Conservation (phyloP, 192 early-diverging fungal species). For the Polychytrium aggregatum region DNA sequence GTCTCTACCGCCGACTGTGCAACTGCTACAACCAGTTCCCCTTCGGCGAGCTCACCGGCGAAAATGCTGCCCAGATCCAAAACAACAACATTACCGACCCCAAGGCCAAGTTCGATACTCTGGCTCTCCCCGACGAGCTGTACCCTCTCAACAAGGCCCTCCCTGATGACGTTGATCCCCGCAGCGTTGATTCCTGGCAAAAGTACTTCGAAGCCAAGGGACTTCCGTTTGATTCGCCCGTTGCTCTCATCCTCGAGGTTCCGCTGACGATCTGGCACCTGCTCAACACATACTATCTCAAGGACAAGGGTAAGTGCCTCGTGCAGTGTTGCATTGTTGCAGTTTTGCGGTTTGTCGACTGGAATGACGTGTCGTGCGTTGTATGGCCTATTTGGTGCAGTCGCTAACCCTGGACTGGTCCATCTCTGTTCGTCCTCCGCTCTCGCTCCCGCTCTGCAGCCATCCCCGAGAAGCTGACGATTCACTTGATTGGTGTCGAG, state of each 20-base stretch:
- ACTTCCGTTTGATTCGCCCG: conserved; percentile 25
- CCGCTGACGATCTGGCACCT: conserved; percentile 38
- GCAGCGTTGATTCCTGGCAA: conserved; percentile 30
- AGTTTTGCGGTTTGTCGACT: conserved; percentile 1
- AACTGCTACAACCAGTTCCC: conserved; percentile 29
- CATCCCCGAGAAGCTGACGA: conserved; percentile 24
- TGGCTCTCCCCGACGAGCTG: conserved; percentile 30
- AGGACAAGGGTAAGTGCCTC: conserved; percentile 7
- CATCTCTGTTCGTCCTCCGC: background rate
- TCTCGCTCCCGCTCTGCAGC: background rate
- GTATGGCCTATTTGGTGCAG: too few relatives aligned
- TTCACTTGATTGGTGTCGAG: conserved; percentile 32
- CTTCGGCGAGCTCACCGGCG: conserved; percentile 31
- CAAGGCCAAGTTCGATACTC: conserved; percentile 22
- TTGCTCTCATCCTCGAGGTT: conserved; percentile 36
- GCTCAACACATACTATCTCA: conserved; percentile 31
- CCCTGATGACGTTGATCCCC: conserved; percentile 11
- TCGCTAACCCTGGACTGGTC: background rate
- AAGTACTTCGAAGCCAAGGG: conserved; percentile 22
- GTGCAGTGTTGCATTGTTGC: background rate
- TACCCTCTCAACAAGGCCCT: conserved; percentile 28
- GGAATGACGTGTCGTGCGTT: too few relatives aligned
- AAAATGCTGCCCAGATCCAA: conserved; percentile 21
- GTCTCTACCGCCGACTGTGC: conserved; percentile 38
- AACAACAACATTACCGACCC: conserved; percentile 8